These are phyloP conservation scores for Dothideomycetes sp. DNA, from an alignment of 2,329 filamentous ascomycete species.

Conservation along the genomic window DNA sequence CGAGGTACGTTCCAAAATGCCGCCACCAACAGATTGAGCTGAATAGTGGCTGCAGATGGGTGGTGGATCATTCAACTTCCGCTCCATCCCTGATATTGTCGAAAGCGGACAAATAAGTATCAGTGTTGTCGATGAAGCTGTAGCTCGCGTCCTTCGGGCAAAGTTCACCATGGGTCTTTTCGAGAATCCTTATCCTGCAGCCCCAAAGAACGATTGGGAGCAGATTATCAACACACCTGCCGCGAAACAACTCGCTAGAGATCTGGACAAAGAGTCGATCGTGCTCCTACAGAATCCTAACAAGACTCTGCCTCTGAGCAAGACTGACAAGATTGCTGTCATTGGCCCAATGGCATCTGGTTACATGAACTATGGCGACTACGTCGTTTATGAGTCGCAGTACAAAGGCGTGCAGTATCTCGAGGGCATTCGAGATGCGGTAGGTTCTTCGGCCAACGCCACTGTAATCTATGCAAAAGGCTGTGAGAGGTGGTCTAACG, in stretches of 20 bases:
- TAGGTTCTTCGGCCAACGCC: constrained; percentile 38
- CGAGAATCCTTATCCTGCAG: constrained; percentile 57
- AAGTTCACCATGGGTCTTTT: constrained; percentile 66
- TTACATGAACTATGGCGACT: constrained; percentile 67
- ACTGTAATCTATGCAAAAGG: constrained; percentile 59
- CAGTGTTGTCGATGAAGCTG: constrained; percentile 54
- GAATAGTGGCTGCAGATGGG: constrained; percentile 31
- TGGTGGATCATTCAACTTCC: constrained; percentile 62
- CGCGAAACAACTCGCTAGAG: constrained; percentile 51
- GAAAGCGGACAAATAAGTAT: constrained; percentile 51
- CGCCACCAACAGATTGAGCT: not conserved
- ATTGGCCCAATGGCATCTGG: constrained; percentile 67
- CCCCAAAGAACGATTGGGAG: constrained; percentile 45
- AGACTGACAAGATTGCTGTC: constrained; percentile 57
- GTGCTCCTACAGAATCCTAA: constrained; percentile 66
- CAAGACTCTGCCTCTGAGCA: constrained; percentile 53
- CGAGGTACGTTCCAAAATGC: constrained; percentile 32
- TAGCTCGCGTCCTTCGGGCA: constrained; percentile 53
- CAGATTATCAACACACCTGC: constrained; percentile 54
- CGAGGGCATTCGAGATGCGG: constrained; percentile 56
- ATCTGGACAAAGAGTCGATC: constrained; percentile 58
- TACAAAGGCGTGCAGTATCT: constrained; percentile 59
- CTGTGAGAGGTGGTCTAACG: constrained; percentile 63
- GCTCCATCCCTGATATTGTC: constrained; percentile 57
- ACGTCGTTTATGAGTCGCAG: constrained; percentile 57